Evolutionary conservation across 2,329 filamentous ascomycete species (phyloP).

Genomic region (Tolypocladium pustulatum): DNA sequence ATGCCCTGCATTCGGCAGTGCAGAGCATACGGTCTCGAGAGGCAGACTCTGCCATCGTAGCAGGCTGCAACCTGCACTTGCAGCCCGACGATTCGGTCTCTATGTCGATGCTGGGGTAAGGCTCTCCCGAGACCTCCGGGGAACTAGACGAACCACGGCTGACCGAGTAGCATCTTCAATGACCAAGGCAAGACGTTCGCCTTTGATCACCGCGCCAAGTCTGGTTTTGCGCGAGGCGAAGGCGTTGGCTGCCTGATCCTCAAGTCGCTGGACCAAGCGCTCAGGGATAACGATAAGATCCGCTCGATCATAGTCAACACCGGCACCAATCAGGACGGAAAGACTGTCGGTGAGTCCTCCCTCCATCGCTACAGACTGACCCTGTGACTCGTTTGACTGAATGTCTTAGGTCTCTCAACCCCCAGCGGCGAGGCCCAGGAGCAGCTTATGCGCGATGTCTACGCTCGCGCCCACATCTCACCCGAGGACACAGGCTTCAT

Average conservation of each 20-base stretch:
- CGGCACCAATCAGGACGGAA: constrained; percentile 46
- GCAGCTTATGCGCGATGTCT: constrained; percentile 25
- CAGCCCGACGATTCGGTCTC: constrained; percentile 26
- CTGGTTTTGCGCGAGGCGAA: constrained; percentile 51
- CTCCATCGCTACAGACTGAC: neutral
- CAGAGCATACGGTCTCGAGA: constrained; percentile 38
- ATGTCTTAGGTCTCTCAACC: constrained; percentile 40
- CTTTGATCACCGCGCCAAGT: constrained; percentile 15
- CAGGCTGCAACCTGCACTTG: constrained; percentile 36
- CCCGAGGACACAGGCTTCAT: constrained; percentile 20
- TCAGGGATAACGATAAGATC: constrained; percentile 44
- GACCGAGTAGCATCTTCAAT: constrained; percentile 24
- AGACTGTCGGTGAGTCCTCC: constrained; percentile 14
- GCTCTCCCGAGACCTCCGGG: neutral
- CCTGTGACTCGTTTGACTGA: neutral
- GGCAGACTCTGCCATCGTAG: constrained; percentile 33
- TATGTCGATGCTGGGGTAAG: constrained; percentile 20
- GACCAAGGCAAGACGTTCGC: constrained; percentile 40
- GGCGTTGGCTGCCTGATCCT: constrained; percentile 44
- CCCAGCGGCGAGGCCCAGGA: constrained; percentile 40
- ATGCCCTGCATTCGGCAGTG: constrained; percentile 38
- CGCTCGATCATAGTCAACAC: constrained; percentile 39
- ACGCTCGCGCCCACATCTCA: constrained; percentile 17
- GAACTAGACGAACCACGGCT: neutral
- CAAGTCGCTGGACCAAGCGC: constrained; percentile 44